Base-by-base conservation (phyloP, 2,329 filamentous ascomycete species). In the Rhinocladiella mackenziei region DNA sequence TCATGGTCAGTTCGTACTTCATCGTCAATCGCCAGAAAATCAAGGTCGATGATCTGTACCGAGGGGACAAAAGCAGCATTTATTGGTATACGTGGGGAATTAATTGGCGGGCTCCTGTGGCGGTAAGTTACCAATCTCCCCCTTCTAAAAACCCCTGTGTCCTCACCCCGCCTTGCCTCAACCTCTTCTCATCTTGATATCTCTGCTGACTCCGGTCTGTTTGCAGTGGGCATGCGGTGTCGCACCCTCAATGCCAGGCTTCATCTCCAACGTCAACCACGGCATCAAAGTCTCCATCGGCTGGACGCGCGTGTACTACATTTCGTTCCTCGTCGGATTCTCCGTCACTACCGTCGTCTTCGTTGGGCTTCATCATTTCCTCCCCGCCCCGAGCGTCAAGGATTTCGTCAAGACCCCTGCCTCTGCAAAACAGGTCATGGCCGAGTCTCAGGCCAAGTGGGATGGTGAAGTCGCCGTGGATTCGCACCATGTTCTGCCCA, bases 21-120 rank as follows among this genome's bases (percentile, higher is more conserved):
- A 25, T 63, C 11, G 57, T 74, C 3, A 62, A 70, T 6, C 41
- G 54, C 9, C 59, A 63, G 5, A 60, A 61, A 18, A 51, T 73
- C 34, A 69, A 70, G 41, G 58, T 74, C 7, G 60, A 62, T 4
- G 67, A 72, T 43, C 61, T 74, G 1, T 74, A 72, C 51, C 49
- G 61, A 17, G 60, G 61, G 1, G 32, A 60, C 23, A 51, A 58
- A n/a, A 49, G 61, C 5, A 61, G 63, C 2, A 60, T 68, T 13
- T 75, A 72, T 50, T 71, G 65, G 54, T 74, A 62, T 54, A 60
- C 51, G 23, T 44, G 61, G 11, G 72, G 70, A 1, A 53, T 72
- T 36, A 73, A 74, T 41, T 71, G 64, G 63, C 61, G 72, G 5
- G 65, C 65, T 1, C 55, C 60, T 3, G 32, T 50, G 4, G 56